Conservation (phyloP, 495 filamentous ascomycete species). For the Bathelium albidoporum region DNA sequence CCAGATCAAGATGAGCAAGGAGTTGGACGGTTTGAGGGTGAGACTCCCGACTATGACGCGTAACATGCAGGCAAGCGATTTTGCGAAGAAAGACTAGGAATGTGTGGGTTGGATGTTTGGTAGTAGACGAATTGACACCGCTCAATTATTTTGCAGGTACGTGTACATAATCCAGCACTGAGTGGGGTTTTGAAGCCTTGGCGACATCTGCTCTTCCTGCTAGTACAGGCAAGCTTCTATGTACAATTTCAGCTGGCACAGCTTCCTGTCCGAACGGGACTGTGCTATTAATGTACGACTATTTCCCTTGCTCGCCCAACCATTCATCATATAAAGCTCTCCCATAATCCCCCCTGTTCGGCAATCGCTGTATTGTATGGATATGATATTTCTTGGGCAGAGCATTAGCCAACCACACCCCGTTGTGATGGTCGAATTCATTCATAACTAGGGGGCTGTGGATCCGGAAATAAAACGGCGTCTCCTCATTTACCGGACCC, state of each 20-base stretch:
- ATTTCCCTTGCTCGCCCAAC: not conserved
- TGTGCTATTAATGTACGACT: not conserved
- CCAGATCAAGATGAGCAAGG: slow-evolving; percentile 83
- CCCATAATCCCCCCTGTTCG: slow-evolving; percentile 69
- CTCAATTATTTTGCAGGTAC: not conserved
- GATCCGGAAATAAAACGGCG: slow-evolving; percentile 67
- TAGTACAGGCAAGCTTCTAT: not conserved
- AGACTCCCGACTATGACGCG: slow-evolving; percentile 85
- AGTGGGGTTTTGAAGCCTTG: not conserved
- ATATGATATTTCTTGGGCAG: slow-evolving; percentile 68
- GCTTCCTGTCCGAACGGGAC: not conserved
- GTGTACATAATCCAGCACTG: not conserved
- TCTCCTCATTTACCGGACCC: slow-evolving; percentile 51
- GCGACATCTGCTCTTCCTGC: not conserved
- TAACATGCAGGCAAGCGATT: slow-evolving; percentile 93
- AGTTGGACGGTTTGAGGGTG: slow-evolving; percentile 76
- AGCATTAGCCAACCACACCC: slow-evolving; percentile 63
- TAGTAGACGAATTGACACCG: not conserved
- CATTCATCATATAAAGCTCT: slow-evolving; percentile 35
- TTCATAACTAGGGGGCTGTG: slow-evolving; percentile 61
- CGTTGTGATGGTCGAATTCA: slow-evolving; percentile 74
- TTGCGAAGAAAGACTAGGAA: slow-evolving; percentile 43
- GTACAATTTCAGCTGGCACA: not conserved
- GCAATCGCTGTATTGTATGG: slow-evolving; percentile 58
- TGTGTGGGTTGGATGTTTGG: not conserved